phyloP scores from a whole-genome alignment of 768 basidiomycete species.

The Cystobasidiopsis lactophilus region DNA sequence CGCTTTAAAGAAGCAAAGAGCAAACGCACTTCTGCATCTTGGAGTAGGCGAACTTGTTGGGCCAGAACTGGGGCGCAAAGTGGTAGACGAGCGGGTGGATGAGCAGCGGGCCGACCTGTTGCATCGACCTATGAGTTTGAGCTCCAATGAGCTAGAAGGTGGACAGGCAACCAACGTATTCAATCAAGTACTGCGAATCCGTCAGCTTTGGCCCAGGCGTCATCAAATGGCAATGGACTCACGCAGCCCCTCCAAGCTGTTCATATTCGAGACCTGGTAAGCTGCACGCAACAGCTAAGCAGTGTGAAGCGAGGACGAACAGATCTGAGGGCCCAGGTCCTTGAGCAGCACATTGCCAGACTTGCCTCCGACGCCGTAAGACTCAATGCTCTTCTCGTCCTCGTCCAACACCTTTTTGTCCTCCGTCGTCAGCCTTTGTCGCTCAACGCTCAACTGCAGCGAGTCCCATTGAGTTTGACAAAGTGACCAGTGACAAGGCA shows the following conservation, averaged over 20 bases:
- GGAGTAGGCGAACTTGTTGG: slow-evolving; percentile 47
- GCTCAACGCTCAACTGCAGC: neutral
- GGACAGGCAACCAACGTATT: slow-evolving; percentile 54
- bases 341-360: slow-evolving; percentile 51
- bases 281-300: neutral
- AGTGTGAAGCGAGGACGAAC: slow-evolving; percentile 15
- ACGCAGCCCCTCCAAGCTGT: slow-evolving; percentile 33
- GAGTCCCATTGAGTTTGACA: too few relatives aligned
- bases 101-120: slow-evolving; percentile 60
- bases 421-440: slow-evolving; percentile 28
- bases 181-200: slow-evolving; percentile 32
- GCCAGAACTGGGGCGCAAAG: slow-evolving; percentile 42
- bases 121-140: too few relatives aligned
- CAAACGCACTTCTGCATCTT: slow-evolving; percentile 44
- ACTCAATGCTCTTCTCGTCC: slow-evolving; percentile 40
- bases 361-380: slow-evolving; percentile 31
- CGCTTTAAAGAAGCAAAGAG: neutral
- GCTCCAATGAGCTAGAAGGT: neutral
- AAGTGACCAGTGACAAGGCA: too few relatives aligned
- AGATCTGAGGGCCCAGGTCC: slow-evolving; percentile 73
- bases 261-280: too few relatives aligned
- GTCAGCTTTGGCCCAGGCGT: neutral
- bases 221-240: neutral
- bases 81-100: slow-evolving; percentile 71
- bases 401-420: slow-evolving; percentile 40